Conservation (phyloP, 805 yeast species). For the Barnettozyma pratensis region DNA sequence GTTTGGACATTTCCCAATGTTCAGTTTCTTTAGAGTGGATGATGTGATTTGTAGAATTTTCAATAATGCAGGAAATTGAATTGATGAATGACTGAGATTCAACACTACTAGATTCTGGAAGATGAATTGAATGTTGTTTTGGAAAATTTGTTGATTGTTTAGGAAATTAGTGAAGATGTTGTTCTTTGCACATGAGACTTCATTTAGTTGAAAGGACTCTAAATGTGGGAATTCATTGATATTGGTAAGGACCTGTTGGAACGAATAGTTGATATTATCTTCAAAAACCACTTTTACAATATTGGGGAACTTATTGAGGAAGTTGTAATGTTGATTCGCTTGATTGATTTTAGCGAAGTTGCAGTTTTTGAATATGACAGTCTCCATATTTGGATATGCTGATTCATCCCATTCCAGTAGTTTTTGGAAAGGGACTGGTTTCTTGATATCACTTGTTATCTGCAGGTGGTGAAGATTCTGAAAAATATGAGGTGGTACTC, state of each 20-base stretch:
- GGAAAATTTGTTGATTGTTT: conserved; percentile 6
- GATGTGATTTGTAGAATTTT: conserved; percentile 7
- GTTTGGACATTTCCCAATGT: conserved; percentile 20
- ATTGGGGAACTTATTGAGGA: conserved; percentile 17
- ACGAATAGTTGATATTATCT: conserved; percentile 11
- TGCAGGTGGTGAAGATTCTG: conserved; percentile 10
- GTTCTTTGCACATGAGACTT: conserved; percentile 6
- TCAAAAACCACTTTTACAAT: conserved; percentile 19
- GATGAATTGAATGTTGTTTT: conserved; percentile 6
- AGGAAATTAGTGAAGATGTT: conserved; percentile 2
- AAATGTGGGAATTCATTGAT: conserved; percentile 7
- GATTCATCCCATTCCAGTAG: conserved; percentile 13
- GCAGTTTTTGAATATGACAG: conserved; percentile 19
- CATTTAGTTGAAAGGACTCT: conserved; percentile 6
- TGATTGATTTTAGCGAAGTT: conserved; percentile 15
- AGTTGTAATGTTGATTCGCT: conserved; percentile 18
- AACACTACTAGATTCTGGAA: conserved; percentile 13
- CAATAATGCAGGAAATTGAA: conserved; percentile 18
- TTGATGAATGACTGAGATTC: conserved; percentile 22
- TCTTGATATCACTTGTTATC: conserved; percentile 16
- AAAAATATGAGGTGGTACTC: not conserved
- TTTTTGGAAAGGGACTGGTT: conserved; percentile 15
- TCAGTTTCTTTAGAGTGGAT: conserved; percentile 1
- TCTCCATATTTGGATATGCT: conserved; percentile 13
- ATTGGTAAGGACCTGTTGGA: conserved; percentile 5